Conservation (phyloP, 1,139 yeast genomes). For the Saccharomyces hybrid region DNA sequence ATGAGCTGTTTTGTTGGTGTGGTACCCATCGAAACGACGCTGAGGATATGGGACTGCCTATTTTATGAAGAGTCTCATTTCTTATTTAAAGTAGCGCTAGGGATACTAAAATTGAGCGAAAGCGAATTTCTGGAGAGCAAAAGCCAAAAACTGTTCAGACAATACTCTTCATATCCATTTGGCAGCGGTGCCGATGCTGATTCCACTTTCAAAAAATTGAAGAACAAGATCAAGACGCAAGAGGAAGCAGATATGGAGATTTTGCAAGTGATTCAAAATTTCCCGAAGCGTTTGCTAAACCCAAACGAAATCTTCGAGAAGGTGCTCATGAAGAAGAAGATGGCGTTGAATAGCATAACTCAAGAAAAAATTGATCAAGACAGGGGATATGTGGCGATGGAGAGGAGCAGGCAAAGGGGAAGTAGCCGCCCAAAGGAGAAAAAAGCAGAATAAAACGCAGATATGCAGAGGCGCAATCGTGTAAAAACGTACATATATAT, state of each 20-base stretch:
- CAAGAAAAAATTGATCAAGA: conserved; percentile 77
- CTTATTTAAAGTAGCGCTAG: conserved; percentile 71
- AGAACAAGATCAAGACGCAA: conserved; percentile 7
- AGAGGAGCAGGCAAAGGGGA: conserved; percentile 39
- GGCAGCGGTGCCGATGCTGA: conserved; percentile 9
- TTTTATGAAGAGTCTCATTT: conserved; percentile 89
- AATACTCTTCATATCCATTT: conserved; percentile 7
- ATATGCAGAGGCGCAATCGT: background rate
- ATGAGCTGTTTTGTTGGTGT: conserved; percentile 90
- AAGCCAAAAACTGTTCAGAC: background rate
- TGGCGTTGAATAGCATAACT: conserved; percentile 67
- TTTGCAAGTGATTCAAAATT: conserved; percentile 78
- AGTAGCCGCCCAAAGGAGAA: conserved; percentile 11
- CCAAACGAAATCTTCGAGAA: conserved; percentile 64
- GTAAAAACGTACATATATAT: background rate
- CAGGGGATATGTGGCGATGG: conserved; percentile 64
- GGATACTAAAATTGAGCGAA: conserved; percentile 71
- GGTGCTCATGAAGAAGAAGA: conserved; percentile 62
- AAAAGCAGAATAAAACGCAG: conserved; percentile 3
- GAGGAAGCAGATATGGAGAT: conserved; percentile 67
- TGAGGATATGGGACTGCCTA: conserved; percentile 89
- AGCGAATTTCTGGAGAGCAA: conserved; percentile 9
- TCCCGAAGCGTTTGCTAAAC: conserved; percentile 66
- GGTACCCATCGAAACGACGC: conserved; percentile 76
- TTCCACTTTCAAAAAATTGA: background rate